Percentiles rank a stretch among this genome's conserved stretches.
Evolutionary conservation across 306 rosid species (phyloP).

Genomic region (Vigna trinervia): DNA sequence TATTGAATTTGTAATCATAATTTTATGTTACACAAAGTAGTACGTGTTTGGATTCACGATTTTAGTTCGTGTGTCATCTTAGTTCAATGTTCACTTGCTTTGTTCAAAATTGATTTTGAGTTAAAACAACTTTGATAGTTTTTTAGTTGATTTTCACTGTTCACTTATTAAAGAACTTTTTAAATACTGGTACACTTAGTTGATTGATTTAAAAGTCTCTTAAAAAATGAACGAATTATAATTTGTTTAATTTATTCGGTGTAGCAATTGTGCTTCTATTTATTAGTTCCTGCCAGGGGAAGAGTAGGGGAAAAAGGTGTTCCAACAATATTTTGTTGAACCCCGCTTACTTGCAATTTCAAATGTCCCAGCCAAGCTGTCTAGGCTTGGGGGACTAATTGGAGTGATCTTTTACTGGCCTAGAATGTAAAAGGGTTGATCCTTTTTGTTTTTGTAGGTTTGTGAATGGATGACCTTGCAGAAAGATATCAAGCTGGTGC

Average conservation of each 20-base stretch:
- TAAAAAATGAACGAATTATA: not conserved
- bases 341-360: too few relatives aligned
- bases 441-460: slow-evolving; percentile 51
- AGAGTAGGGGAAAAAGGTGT: not conserved
- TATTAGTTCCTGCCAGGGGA: not conserved
- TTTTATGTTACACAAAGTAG: not conserved
- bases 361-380: not conserved
- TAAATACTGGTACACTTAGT: not conserved
- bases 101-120: not conserved
- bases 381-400: not conserved
- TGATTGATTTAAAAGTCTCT: not conserved
- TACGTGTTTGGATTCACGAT: not conserved
- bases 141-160: not conserved
- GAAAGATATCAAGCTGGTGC: slow-evolving; percentile 65
- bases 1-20: not conserved
- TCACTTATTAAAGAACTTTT: not conserved
- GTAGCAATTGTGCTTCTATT: slow-evolving; percentile 6
- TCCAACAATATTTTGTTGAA: not conserved
- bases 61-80: not conserved
- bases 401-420: slow-evolving; percentile 25
- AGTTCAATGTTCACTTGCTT: not conserved
- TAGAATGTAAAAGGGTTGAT: slow-evolving; percentile 25
- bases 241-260: not conserved
- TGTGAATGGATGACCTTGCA: slow-evolving; percentile 95
- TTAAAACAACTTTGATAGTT: not conserved